phyloP scores from a whole-genome alignment of 2,329 filamentous ascomycete genomes.

The Epichloe glyceriae region DNA sequence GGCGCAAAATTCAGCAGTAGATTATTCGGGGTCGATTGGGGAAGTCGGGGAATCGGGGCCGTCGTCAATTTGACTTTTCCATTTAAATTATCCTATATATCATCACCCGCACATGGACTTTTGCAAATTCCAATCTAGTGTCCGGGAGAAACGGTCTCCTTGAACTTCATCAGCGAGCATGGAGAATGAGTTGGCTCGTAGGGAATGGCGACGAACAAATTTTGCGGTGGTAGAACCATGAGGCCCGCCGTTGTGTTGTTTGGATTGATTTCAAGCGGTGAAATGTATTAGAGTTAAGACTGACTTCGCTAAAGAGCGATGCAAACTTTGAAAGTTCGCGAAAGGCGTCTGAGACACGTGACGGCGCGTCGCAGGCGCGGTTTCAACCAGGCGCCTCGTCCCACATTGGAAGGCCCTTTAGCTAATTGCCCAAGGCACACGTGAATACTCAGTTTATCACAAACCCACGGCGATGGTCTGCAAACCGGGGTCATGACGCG shows the following conservation, averaged over 20 bases:
- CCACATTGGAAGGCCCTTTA: not conserved
- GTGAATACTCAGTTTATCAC: not conserved
- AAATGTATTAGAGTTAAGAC: no score
- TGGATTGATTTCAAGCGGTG: no score
- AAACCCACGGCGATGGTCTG: slow-evolving; percentile 9
- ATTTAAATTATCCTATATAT: not conserved
- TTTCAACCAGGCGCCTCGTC: not conserved
- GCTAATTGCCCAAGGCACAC: no score
- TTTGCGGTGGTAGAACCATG: no score
- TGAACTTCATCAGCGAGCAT: no score
- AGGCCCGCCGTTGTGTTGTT: no score
- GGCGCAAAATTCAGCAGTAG: slow-evolving; percentile 12
- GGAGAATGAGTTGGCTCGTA: no score
- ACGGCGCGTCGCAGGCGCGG: slow-evolving; percentile 15
- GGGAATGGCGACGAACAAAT: no score
- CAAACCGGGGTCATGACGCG: slow-evolving; percentile 16
- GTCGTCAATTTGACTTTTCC: not conserved
- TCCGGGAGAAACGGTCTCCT: no score
- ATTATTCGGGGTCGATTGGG: slow-evolving; percentile 20
- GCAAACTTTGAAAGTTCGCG: no score
- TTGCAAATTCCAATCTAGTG: not conserved
- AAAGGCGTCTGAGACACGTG: slow-evolving; percentile 12
- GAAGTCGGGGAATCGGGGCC: slow-evolving; percentile 7
- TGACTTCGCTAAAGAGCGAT: no score
- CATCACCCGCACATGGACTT: not conserved